A percentile compares a stretch with the other conserved stretches of the same genome.
Conservation (phyloP, 495 filamentous ascomycete species). For the Chaetomium cochliodes region DNA sequence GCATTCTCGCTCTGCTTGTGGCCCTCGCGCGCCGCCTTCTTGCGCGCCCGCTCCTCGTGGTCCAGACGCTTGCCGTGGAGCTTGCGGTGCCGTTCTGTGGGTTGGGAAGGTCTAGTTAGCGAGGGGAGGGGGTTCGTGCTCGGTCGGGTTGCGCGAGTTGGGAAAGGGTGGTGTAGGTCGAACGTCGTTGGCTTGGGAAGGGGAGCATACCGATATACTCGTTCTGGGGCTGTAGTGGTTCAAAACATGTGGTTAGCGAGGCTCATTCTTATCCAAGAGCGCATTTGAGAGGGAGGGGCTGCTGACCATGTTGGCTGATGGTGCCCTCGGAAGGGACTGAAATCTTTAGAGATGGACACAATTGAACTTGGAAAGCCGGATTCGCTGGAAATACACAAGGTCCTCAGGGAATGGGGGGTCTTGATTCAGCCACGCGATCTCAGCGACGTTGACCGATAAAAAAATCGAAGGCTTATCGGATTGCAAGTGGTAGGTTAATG, state of each 20-base stretch:
- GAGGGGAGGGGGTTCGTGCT: background rate
- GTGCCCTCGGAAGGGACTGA: conserved; percentile 37
- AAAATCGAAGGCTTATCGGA: conserved; percentile 33
- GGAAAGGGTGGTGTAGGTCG: background rate
- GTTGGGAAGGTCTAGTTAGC: conserved; percentile 9
- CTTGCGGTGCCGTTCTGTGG: conserved; percentile 35
- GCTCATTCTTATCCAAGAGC: background rate
- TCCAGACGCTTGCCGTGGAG: conserved; percentile 64
- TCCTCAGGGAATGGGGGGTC: background rate
- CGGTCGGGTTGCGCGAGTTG: background rate
- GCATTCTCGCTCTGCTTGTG: conserved; percentile 84
- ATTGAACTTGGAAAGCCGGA: background rate
- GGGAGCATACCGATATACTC: conserved; percentile 71
- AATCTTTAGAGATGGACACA: conserved; percentile 4
- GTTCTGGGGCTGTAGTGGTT: conserved; percentile 71
- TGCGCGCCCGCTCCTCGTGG: conserved; percentile 86
- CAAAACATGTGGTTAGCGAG: conserved; percentile 25
- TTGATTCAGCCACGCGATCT: conserved; percentile 9
- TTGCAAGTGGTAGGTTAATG: conserved; percentile 20
- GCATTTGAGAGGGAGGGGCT: background rate
- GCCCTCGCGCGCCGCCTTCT: conserved; percentile 80
- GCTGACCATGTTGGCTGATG: conserved; percentile 37
- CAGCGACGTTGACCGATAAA: conserved; percentile 20
- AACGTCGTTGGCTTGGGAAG: background rate
- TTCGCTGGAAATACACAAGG: background rate